These are phyloP conservation scores for Diversispora epigaea DNA, from an alignment of 192 early-diverging fungal species.

Conservation along the genomic window DNA sequence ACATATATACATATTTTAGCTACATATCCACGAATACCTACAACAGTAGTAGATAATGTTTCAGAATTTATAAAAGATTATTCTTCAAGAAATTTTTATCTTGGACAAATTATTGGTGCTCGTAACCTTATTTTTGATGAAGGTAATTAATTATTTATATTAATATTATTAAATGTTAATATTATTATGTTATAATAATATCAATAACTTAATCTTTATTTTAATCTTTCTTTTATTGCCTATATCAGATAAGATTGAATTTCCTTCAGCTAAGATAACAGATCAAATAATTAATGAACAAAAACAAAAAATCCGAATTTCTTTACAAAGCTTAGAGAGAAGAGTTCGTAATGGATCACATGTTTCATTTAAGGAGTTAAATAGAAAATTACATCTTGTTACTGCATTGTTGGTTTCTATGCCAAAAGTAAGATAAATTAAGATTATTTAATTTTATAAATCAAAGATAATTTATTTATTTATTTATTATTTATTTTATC, in stretches of 20 bases:
- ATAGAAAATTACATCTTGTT: constrained; percentile 53
- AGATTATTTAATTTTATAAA: no score
- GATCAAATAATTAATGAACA: constrained; percentile 9
- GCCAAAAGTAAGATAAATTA: constrained; percentile 35
- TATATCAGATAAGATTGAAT: no score
- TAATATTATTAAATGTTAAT: no score
- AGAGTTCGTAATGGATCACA: background rate
- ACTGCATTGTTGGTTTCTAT: constrained; percentile 50
- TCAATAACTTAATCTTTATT: no score
- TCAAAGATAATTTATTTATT: background rate
- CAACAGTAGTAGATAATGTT: constrained; percentile 47
- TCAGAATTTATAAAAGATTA: constrained; percentile 59
- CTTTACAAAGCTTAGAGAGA: constrained; percentile 5
- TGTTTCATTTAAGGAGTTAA: constrained; percentile 51
- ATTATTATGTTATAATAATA: no score
- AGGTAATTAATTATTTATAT: background rate
- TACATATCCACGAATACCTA: constrained; percentile 42
- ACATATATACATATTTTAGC: no score
- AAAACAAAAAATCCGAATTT: background rate
- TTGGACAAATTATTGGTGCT: constrained; percentile 51
- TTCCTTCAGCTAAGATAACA: background rate
- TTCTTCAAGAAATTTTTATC: constrained; percentile 48
- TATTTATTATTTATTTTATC: background rate
- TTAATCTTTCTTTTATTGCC: no score
- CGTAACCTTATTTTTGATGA: constrained; percentile 32